Evolutionary conservation across 495 filamentous ascomycete genomes (phyloP).

Genomic region (Hypomontagnella submonticulosa): DNA sequence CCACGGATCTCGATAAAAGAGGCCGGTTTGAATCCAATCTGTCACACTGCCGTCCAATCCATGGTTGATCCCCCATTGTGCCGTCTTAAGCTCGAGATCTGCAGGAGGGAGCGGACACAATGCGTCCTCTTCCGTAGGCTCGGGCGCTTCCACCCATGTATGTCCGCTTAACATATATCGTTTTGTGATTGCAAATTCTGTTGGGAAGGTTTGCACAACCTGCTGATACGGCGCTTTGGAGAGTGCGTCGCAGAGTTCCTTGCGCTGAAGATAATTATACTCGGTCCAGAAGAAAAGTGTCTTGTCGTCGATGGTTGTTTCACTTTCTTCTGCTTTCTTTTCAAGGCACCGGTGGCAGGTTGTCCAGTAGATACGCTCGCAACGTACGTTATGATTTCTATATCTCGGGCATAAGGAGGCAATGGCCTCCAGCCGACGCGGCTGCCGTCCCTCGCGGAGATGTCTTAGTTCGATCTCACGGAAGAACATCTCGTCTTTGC

Average conservation of each 20-base stretch:
- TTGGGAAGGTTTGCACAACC: not conserved
- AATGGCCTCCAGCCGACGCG: no score
- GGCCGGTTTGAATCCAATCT: not conserved
- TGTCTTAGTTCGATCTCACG: not conserved
- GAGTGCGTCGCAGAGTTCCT: not conserved
- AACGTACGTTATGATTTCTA: not conserved
- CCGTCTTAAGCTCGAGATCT: constrained; percentile 1
- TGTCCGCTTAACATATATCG: constrained; percentile 24
- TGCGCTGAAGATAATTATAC: constrained; percentile 13
- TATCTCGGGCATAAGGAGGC: constrained; percentile 21
- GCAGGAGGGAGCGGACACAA: constrained; percentile 16
- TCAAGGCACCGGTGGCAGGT: constrained; percentile 12
- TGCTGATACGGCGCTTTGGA: constrained; percentile 7
- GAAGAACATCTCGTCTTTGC: not conserved
- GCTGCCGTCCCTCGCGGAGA: no score
- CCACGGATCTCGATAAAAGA: not conserved
- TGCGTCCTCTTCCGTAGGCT: not conserved
- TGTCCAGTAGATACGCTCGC: constrained; percentile 30
- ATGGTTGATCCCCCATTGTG: constrained; percentile 21
- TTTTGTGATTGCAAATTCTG: constrained; percentile 19
- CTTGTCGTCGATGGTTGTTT: not conserved
- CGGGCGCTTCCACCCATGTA: constrained; percentile 13
- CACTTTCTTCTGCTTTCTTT: not conserved
- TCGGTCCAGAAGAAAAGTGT: not conserved
- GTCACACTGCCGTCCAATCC: constrained; percentile 2